Base-by-base conservation (phyloP, 306 rosid species). In the Begonia peltatifolia region DNA sequence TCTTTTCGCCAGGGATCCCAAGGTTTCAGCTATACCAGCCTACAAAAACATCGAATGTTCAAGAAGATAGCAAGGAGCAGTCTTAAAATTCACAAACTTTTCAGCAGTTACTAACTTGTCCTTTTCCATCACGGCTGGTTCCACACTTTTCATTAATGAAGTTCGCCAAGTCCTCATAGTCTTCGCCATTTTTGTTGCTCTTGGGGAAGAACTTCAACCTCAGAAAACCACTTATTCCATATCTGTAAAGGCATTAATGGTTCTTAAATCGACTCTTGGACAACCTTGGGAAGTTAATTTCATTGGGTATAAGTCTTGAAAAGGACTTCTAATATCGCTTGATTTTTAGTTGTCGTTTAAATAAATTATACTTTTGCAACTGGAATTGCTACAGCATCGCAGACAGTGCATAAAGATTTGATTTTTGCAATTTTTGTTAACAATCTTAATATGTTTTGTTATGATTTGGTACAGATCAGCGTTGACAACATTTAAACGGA, bases 151-250 rank as follows among this genome's bases (percentile, higher is more conserved):
- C 94, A 20, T 90, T 90, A 52, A 90, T 78, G 70, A 82, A 85
- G 49, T 60, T 23, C 41, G 83, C 92, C 41, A 90, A 82, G 71
- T 76, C 94, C n/a, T 50, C 69, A 66, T 76, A 82, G 70, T 76
- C 87, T 80, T 89, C 85, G 51, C 95, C 94, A 16, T 69, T 78
- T 77, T 89, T 89, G 59, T 89, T 82, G 66, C 51, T 57, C 74
- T 61, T 78, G 17, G 95, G 95, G 53, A 89, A 89, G 65, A 89
- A 85, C 70, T 82, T 89, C 62, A 89, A 58, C 0, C 94, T 78
- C 16, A 90, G 97, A 66, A 57, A 85, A 55, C 90, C 81, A 68
- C 66, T 72, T 51, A 89, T 74, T 61, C 73, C 97, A 54, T 78
- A 89, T 81, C 97, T 84, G 73, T 60, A 59, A 22, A 53, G 15